Evolutionary conservation across 192 early-diverging fungal genomes (phyloP), one percentile per base, ranked within the genome.

Genomic region (Coemansia interrupta): DNA sequence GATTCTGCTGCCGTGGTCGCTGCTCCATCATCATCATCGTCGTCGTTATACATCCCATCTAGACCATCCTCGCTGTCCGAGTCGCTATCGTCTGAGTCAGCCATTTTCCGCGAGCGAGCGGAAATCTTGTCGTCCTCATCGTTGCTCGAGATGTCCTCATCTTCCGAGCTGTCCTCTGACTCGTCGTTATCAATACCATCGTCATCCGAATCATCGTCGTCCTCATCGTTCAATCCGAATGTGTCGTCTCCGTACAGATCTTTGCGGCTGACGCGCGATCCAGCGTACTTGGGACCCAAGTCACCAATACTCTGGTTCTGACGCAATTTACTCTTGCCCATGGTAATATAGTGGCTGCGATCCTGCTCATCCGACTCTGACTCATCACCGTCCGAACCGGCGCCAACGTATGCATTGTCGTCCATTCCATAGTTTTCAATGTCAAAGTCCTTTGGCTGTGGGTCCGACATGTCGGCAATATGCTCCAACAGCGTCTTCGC

Each of bases 221-320:
- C 38, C 12, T 54, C 26, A 20, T 47, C 45, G 15, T 47, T 47
- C 3, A 12, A 18, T 20, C 19, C 45, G 23, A 23, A 47, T 23
- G 11, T n/a, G 18, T 78, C 49, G 26, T 68, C 80, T 36, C 32
- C 10, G 43, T 84, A 87, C 11, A 88, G 73, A 17, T 65, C 83
- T 41, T 86, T 87, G 54, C 89, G 83, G 29, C 82, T 87, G 51
- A 82, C 78, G 29, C 80, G 81, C 53, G 85, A 83, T 30, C 89
- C 89, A 20, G 71, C 62, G 64, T 91, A 91, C 52, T 87, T 86
- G 3, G 89, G 88, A 32, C 88, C 89, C 17, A 87, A 83, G 56
- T 88, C 75, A 5, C 84, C 68, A 20, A 85, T 77, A 6, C 83
- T 81, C 45, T 85, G 78, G 38, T 80, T 77, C 32, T 69, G 70